A percentile compares a stretch with the other conserved stretches of the same genome.
Evolutionary conservation across 2,329 filamentous ascomycete species (phyloP).

Genomic region (Cladophialophora immunda): DNA sequence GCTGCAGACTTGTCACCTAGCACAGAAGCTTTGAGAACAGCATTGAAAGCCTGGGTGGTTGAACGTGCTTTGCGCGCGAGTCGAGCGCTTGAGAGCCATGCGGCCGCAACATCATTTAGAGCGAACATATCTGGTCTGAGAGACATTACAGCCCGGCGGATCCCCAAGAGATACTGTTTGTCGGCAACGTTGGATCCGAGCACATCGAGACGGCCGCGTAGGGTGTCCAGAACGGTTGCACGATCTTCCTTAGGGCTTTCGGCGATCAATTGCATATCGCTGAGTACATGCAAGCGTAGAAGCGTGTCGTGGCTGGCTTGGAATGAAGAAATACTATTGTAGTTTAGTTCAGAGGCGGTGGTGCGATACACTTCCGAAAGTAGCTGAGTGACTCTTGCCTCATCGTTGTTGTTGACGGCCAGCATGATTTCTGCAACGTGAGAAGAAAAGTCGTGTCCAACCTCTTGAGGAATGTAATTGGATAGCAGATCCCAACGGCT

Average conservation of each 20-base stretch:
- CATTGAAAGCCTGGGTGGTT: conserved; percentile 88
- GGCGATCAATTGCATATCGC: conserved; percentile 76
- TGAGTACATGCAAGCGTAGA: conserved; percentile 84
- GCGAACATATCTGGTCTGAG: conserved; percentile 69
- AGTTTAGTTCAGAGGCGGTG: conserved; percentile 77
- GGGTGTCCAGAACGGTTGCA: conserved; percentile 58
- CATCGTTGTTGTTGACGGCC: conserved; percentile 64
- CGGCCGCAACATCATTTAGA: conserved; percentile 77
- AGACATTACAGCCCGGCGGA: conserved; percentile 88
- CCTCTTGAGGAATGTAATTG: conserved; percentile 65
- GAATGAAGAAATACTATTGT: conserved; percentile 79
- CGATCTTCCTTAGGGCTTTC: conserved; percentile 59
- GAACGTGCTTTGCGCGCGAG: conserved; percentile 86
- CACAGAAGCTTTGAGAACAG: conserved; percentile 85
- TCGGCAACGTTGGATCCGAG: conserved; percentile 89
- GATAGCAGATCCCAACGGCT: conserved; percentile 80
- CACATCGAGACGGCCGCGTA: conserved; percentile 83
- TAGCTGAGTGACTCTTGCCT: conserved; percentile 62
- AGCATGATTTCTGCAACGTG: conserved; percentile 75
- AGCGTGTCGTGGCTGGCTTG: conserved; percentile 85
- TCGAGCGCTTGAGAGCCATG: conserved; percentile 86
- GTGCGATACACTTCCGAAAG: conserved; percentile 73
- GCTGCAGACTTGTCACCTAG: conserved; percentile 86
- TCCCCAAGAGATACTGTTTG: conserved; percentile 90
- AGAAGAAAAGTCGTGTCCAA: conserved; percentile 78